phyloP scores from a whole-genome alignment of 2,329 filamentous ascomycete species.

The Plectosphaerella plurivora region DNA sequence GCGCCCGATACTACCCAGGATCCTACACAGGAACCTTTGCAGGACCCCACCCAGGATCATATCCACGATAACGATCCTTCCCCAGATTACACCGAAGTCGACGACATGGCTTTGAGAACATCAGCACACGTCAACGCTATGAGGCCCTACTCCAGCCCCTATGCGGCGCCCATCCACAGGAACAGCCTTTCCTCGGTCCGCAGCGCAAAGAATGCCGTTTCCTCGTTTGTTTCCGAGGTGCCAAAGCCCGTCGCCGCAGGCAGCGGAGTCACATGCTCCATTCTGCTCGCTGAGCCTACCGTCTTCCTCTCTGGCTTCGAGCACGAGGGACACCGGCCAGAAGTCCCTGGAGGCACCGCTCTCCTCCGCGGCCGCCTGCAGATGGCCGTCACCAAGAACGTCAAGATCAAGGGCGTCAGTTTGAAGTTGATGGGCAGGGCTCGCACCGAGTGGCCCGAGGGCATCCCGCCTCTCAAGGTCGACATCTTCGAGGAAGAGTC shows the following conservation, averaged over 20 bases:
- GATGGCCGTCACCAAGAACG: constrained; percentile 77
- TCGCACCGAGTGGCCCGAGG: constrained; percentile 93
- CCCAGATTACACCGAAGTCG: background rate
- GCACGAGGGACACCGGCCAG: constrained; percentile 51
- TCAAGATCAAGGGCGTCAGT: constrained; percentile 89
- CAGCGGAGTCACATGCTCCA: constrained; percentile 69
- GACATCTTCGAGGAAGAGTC: constrained; percentile 81
- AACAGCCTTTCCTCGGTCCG: constrained; percentile 48
- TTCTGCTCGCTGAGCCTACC: constrained; percentile 74
- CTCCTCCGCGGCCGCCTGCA: constrained; percentile 82
- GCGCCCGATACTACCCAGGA: too few species aligned
- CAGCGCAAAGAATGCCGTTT: constrained; percentile 45
- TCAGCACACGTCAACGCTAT: constrained; percentile 7
- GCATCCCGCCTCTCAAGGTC: constrained; percentile 81
- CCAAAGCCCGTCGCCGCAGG: constrained; percentile 75
- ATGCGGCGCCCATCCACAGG: constrained; percentile 29
- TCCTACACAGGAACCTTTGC: background rate
- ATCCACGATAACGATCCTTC: background rate
- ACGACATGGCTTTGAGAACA: background rate
- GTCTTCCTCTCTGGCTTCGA: constrained; percentile 78
- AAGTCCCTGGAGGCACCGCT: constrained; percentile 63
- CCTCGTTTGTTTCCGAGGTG: constrained; percentile 47
- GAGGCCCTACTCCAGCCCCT: constrained; percentile 12
- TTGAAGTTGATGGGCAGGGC: constrained; percentile 82
- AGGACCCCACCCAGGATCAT: background rate